Evolutionary conservation across 306 rosid species (phyloP), one percentile per base, ranked within the genome.

Genomic region (Cucurbita maxima): DNA sequence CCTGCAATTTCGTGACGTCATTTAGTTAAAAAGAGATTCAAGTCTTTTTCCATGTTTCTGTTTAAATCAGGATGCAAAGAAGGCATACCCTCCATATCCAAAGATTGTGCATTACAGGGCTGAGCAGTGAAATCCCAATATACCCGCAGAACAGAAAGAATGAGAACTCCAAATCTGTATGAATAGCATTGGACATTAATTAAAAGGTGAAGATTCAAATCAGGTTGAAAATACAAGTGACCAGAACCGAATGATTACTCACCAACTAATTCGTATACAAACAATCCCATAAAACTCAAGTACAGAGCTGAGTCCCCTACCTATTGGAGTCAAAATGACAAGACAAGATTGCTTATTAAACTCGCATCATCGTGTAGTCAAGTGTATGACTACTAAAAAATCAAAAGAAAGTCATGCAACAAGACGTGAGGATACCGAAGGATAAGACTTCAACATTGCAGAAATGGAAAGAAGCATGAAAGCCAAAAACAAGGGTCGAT

Each of bases 51-150:
- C 48, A 10, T 71, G 61, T 45, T 55, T 66, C 18, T 54, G 37
- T 48, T 77, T 36, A 79, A 68, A 79, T 48, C 55, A 78, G 76
- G 54, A 40, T 43, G 58, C 80, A 72, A 77, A 59, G 55, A 58
- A 34, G 57, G 43, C 89, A 76, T 90, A 93, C 98, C 90, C 97
- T 83, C 98, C 98, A 93, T 82, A 90, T 93, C 98, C 98, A 93
- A 74, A 90, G 84, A 81, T 93, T 93, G 90, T 93, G 98, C 98
- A 93, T 93, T 81, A 92, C 96, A 64, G 96, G 97, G 84, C 97
- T 89, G 56, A 93, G 96, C 67, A 90, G 90, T 62, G 96, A 86
- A 85, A 93, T 91, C 76, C 97, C 97, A 64, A 88, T 78, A 81
- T 87, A 88, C 78, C 87, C 94, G 66, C 97, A 84, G 81, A 93